Evolutionary conservation across 164 flowering plant species (phyloP), one percentile per base, ranked within the genome.

Genomic region (Tetracentron sinense): DNA sequence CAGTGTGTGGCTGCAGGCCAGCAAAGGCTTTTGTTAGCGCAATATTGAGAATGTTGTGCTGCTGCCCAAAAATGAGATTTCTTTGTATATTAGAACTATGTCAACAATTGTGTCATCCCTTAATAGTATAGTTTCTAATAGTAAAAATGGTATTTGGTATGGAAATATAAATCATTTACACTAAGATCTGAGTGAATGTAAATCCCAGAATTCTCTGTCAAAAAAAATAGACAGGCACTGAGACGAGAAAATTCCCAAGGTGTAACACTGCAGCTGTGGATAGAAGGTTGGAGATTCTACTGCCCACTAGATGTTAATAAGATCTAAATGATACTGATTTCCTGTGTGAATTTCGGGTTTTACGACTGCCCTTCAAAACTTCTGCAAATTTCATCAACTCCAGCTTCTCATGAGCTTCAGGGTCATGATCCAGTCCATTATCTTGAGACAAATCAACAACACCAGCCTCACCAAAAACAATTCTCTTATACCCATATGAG

Each of bases 361-460:
- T 56, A 7, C 67, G 71, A 23, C 84, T 74, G 27, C 67, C 70
- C 65, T 68, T 80, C 58, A 92, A 73, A 58, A 65, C 94, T 58
- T 77, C 77, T 7, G 96, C 96, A 67, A 76, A 85, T 72, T 89
- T 89, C 60, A 64, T 66, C 77, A 91, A 52, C 44, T 86, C 85
- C 2, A 72, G 50, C 74, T 79, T 83, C 50, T 71, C 73, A 25
- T 7, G 25, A 16, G 66, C 29, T 22, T 75, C 74, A 0, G 53
- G 25, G 6, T 71, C 74, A 21, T 52, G 71, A 57, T 75, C 66
- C 6, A 50, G 56, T 10, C n/a, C 50, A 29, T 56, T 55, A 17
- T 65, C 80, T 2, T 38, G 49, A 1, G 72, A 14, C 28, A 49
- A 67, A 62, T 65, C 77, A 56, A 30, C 35, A 11, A 38, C 55